These are phyloP conservation scores for Trichoderma pleuroti DNA, from an alignment of 2,329 filamentous ascomycete species.

Conservation along the genomic window DNA sequence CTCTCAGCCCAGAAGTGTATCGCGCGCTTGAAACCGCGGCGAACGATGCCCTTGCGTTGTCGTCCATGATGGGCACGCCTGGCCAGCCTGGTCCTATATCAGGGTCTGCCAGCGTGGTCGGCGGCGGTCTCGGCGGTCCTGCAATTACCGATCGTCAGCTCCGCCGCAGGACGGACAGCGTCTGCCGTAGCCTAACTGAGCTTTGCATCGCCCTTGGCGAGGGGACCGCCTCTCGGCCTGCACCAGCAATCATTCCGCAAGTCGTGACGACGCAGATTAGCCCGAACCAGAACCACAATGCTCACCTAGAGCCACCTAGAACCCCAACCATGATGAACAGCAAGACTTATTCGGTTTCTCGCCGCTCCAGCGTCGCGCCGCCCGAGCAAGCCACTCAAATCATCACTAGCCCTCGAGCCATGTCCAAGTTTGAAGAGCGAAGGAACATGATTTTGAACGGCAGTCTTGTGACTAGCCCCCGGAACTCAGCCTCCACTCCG, in stretches of 20 bases:
- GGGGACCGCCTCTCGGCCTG: conserved; percentile 39
- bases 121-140: conserved; percentile 37
- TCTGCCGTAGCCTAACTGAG: conserved; percentile 90
- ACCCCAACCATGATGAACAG: conserved; percentile 37
- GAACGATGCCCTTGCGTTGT: conserved; percentile 74
- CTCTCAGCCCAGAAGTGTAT: conserved; percentile 70
- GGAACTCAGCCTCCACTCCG: conserved; percentile 38
- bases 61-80: conserved; percentile 70
- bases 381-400: conserved; percentile 38
- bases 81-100: conserved; percentile 68
- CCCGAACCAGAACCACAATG: background rate
- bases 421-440: conserved; percentile 53
- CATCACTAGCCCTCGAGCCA: conserved; percentile 44
- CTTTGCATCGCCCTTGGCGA: conserved; percentile 81
- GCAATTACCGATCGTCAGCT: conserved; percentile 75
- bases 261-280: conserved; percentile 1
- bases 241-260: conserved; percentile 6
- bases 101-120: conserved; percentile 59
- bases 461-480: conserved; percentile 45
- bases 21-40: conserved; percentile 76
- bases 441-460: conserved; percentile 46
- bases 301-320: conserved; percentile 1
- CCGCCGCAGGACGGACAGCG: conserved; percentile 83
- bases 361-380: conserved; percentile 39
- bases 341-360: conserved; percentile 40